Evolutionary conservation across 768 basidiomycete species (phyloP), one percentile per base, ranked within the genome.

Genomic region (Lactarius evosmus): DNA sequence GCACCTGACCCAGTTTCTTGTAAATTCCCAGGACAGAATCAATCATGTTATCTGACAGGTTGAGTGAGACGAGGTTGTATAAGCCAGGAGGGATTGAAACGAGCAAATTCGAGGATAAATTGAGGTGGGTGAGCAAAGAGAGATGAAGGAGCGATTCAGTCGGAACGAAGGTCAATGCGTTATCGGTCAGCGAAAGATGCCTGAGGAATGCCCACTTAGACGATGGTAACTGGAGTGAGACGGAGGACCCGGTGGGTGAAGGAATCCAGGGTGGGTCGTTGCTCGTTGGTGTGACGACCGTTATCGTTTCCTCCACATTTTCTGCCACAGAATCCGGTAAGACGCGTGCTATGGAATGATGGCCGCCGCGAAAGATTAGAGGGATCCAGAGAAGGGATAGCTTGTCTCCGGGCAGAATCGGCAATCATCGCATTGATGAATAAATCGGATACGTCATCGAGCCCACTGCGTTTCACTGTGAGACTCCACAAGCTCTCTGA

Each of bases 11-110:
- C 40, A 98, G 82, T 58, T 86, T 84, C 40, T 83, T 83, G 71
- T 94, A 91, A 62, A 97, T 91, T 32, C 91, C 90, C 4, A 95
- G 83, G n/a, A 98, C 88, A 19, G 95, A 95, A 73, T 96, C 94
- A 69, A 99, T 94, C 85, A 99, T 93, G 77, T 99, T 99, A 75
- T 95, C 90, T 17, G 91, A 82, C n/a, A 99, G 84, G 75, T 97
- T 95, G 69, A 99, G 87, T n/a, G 90, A 91, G 59, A 85, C 75
- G 58, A 99, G 89, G 66, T 87, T 89, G 70, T 87, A 84, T 27
- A 96, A 81, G 25, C 88, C 89, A 1, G 87, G 74, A 1, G 94
- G 94, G n/a, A 95, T 82, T 33, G 92, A 89, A 46, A 95, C 86
- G 52, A 98, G 83, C 19, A 97, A 84, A 73, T 97, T 97, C 46